Evolutionary conservation across 2,329 filamentous ascomycete genomes (phyloP).

Genomic region (Trichoderma endophyticum): DNA sequence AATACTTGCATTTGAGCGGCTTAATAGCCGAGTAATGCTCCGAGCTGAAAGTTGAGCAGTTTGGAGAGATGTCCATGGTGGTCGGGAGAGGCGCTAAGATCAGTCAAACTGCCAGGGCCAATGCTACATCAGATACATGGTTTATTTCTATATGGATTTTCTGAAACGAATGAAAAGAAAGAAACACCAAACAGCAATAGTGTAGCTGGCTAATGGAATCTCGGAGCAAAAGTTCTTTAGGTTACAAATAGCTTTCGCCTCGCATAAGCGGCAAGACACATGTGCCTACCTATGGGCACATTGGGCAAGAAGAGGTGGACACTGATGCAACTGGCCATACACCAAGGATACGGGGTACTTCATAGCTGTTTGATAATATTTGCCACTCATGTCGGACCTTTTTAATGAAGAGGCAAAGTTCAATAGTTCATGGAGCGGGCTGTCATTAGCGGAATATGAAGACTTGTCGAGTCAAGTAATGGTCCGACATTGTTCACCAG

Average conservation of each 20-base stretch:
- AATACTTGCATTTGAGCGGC: background rate
- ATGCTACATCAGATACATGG: background rate
- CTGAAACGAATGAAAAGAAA: background rate
- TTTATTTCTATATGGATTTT: background rate
- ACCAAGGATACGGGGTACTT: background rate
- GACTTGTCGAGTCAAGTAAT: background rate
- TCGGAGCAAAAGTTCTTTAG: background rate
- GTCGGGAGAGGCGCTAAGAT: background rate
- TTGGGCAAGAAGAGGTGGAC: background rate
- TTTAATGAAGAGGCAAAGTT: background rate
- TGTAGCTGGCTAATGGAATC: background rate
- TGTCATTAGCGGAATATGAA: background rate
- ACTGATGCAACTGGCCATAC: background rate
- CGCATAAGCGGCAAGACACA: background rate
- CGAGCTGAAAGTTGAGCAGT: background rate
- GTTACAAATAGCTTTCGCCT: background rate
- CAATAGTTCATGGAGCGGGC: background rate
- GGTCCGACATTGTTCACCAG: background rate
- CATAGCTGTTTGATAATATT: background rate
- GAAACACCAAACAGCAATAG: background rate
- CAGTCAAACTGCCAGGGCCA: background rate
- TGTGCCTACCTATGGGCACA: background rate
- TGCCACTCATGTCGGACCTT: background rate
- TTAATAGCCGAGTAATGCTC: background rate
- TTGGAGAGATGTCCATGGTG: background rate